Evolutionary conservation across 495 filamentous ascomycete genomes (phyloP), one percentile per base, ranked within the genome.

Genomic region (Penicilliopsis zonata): DNA sequence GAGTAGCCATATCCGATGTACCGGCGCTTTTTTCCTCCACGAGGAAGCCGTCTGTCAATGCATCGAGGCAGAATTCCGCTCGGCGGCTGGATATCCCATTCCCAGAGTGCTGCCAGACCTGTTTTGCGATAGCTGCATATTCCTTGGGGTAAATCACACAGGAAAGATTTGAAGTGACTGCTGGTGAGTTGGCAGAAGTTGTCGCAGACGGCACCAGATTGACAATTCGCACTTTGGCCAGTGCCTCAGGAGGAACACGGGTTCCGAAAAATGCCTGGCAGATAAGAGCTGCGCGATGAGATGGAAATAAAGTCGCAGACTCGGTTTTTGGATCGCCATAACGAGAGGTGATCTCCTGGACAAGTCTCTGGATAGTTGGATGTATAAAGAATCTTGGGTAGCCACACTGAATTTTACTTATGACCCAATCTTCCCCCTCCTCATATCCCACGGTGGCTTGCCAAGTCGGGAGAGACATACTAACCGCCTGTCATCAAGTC

Each of bases 341-440:
- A 29, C 63, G 68, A 17, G 61, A 56, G n/a, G 82, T 53, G 16
- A 95, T 67, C 30, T 80, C 73, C 18, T 54, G 50, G 18, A 74
- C 76, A 34, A 98, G 79, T 15, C 72, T 69, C 44, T 78, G 69
- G 39, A 96, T 94, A 42, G 63, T 71, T 43, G 74, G 78, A 53
- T 96, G 83, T 31, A 98, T 76, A 61, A 93, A 95, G 61, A 96
- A 96, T 33, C 88, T 72, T 36, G 90, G 90, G 58, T 98, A 98
- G 24, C 90, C 90, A 14, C 80, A 92, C 39, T 75, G 67, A 83
- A 98, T 82, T 45, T 79, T 80, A 36, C 66, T 70, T 22, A 92
- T 34, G 8, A 98, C 80, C 82, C 85, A 87, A 33, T 76, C 65
- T 49, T 90, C 69, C 18, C 86, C 88, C 53, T 96, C 85, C 53